Evolutionary conservation across 139 green algal genomes (phyloP), one percentile per base, ranked within the genome.

Genomic region (Marvania coccoides): DNA sequence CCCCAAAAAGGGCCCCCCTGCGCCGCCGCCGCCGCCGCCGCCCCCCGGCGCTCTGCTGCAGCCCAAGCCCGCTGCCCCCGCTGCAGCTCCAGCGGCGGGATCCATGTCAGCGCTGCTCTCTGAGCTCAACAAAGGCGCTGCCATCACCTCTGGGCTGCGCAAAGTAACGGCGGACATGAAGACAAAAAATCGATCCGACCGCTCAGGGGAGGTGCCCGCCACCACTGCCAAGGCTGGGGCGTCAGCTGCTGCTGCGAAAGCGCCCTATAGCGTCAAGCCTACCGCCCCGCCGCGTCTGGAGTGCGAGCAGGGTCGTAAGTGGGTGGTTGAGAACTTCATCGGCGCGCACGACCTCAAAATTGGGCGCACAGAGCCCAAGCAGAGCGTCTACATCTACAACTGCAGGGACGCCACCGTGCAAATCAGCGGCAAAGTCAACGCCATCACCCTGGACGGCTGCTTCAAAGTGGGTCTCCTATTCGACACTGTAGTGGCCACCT

Each of bases 131-230:
- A 87, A 85, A 75, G 91, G 91, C 7, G 73, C 84, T 6, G 71
- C 7, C n/a, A 84, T 97, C 58, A 93, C 88, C 2, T 60, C 75
- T 35, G 89, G 92, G 2, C 80, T 98, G 55, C 68, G 73, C 13
- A 95, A 96, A 71, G 92, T 98, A 8, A 98, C 92, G 6, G 87
- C 83, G 31, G 89, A 96, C 76, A 97, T 98, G 92, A 98, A 98
- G 82, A 86, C 83, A 12, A 98, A 98, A 79, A 97, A 98, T 70
- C 76, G 84, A 14, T 42, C 78, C 7, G 87, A 95, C 38, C 70
- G 86, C 7, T 77, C 53, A 4, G 87, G 86, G 0, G 35, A 60
- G 2, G 87, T 97, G 38, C 75, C 77, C 2, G 67, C 68, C 0
- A 29, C 31, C 23, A 26, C 63, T 9, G 26, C 61, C 6, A 15